Base-by-base conservation (phyloP, 2,329 filamentous ascomycete species). In the Metarhizium album region DNA sequence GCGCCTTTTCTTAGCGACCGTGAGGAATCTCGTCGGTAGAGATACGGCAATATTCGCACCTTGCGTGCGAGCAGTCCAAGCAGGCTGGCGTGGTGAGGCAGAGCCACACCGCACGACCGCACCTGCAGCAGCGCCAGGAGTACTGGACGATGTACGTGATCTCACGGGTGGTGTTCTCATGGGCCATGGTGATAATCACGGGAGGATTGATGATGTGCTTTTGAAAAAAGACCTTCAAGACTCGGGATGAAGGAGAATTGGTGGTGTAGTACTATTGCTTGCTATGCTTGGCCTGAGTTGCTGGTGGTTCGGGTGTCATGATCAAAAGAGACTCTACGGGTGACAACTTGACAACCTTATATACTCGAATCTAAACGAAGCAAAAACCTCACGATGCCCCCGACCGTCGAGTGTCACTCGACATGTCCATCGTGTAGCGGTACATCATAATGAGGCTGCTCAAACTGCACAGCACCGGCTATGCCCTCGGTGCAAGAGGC, bases 51-150 rank as follows among this genome's bases (percentile, higher is more conserved):
- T 20, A 1, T 2, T 14, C 18, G 31, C 45, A 46, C 2, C 11
- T 18, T 2, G 45, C 13, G 27, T 46, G 45, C 4, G 45, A 46
- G 38, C 53, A 54, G n/a, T 42, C 33, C 5, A 53, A 20, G 48
- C 53, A 54, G 13, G 42, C 5, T 4, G 51, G 53, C 18, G 55
- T 58, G 16, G 48, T 54, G 18, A 23, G 24, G 47, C 37, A 47
- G 6, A 47, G 27, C 18, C 51, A 53, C 1, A 47, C 46, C 14
- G 51, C 53, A 24, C 37, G 46, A 18, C 51, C 53, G 33, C 51
- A 52, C 16, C 29, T 38, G 38, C 52, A 51, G 46, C 53, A 54
- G 14, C 14, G 46, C 53, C 53, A 54, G 45, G 50, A 48, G 51
- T 54, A 51, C 9, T 35, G 9, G 24, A 23, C n/a, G 29, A 46